Evolutionary conservation across 345 rosid species (phyloP).

Genomic region (Eucalyptus marginata): DNA sequence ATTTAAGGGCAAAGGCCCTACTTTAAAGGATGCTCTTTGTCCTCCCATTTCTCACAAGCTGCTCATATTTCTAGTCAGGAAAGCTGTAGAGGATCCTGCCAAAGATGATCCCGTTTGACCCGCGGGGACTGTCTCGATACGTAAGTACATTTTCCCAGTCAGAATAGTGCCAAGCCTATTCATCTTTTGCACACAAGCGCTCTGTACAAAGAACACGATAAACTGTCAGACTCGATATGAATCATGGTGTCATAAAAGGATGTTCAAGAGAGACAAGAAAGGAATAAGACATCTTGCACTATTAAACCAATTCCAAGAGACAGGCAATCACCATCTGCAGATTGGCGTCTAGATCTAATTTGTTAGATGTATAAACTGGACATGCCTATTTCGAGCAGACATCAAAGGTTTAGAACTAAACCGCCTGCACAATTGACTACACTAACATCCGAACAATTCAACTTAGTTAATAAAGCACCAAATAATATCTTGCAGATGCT

Average conservation of each 20-base stretch:
- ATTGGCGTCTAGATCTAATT: not conserved
- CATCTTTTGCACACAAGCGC: slow-evolving; percentile 70
- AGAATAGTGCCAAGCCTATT: not conserved
- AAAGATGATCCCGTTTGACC: not conserved
- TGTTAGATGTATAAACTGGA: not conserved
- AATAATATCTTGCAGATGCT: not conserved
- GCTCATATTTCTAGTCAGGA: not conserved
- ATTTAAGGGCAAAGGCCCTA: not conserved
- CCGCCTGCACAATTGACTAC: not conserved
- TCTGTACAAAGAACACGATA: slow-evolving; percentile 25
- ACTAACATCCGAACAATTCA: not conserved
- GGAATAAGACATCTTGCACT: not conserved
- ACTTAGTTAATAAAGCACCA: not conserved
- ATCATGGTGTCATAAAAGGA: not conserved
- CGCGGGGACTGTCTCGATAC: rapidly evolving
- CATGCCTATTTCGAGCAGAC: not conserved
- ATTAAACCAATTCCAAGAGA: not conserved
- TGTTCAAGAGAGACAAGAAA: not conserved
- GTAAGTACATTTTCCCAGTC: not conserved
- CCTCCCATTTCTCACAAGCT: not conserved
- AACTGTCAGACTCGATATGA: not conserved
- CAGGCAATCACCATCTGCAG: not conserved
- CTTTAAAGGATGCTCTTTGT: not conserved
- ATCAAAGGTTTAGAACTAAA: not conserved
- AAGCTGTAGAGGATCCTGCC: not conserved